Base-by-base conservation (phyloP, 1,284 basidiomycete species). In the Tylopilus sp. region DNA sequence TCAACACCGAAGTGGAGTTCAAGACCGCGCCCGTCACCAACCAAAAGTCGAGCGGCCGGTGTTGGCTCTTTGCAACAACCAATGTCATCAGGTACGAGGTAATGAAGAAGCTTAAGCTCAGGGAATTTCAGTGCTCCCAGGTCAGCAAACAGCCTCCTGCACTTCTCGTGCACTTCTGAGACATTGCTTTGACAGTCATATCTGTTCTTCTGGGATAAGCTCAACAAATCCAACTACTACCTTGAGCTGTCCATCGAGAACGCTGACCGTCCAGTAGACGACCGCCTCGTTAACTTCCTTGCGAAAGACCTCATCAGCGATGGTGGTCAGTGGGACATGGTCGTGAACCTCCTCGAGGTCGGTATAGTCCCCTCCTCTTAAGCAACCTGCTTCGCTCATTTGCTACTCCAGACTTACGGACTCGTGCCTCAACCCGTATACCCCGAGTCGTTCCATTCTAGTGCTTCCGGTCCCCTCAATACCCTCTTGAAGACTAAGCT, bases 261-360 rank as follows among this genome's bases (percentile, higher is more conserved):
- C 39, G 83, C 84, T 0, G 85, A 92, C 57, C 77, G 85, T 48
- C 84, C 89, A 0, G 71, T 96, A 40, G 91, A 97, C 49, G 84
- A 90, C 60, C 82, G 95, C 3, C 76, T 95, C 12, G 74, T 97
- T 43, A 79, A 76, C 41, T 86, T 87, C 71, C 78, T 97, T 44
- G 81, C 89, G 25, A 66, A 71, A 12, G 85, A 87, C 45, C 89
- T 92, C 25, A 85, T 95, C 64, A 86, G 82, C 58, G 95, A 98
- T 64, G 95, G 95, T 38, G 93, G 94, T 8, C 91, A 96, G 68
- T 95, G 87, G 84, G 93, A 97, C 66, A 97, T 97, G 93, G 86
- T 82, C 1, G 87, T 92, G 58, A 96, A 96, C 67, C 69, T 97
- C 26, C 73, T 96, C 23, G 78, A 82, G 74, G 79, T 79, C 47